A percentile compares a stretch with the other conserved stretches of the same genome.
Conservation (phyloP, 768 basidiomycete genomes). For the Pilatotrama ljubarskyi region DNA sequence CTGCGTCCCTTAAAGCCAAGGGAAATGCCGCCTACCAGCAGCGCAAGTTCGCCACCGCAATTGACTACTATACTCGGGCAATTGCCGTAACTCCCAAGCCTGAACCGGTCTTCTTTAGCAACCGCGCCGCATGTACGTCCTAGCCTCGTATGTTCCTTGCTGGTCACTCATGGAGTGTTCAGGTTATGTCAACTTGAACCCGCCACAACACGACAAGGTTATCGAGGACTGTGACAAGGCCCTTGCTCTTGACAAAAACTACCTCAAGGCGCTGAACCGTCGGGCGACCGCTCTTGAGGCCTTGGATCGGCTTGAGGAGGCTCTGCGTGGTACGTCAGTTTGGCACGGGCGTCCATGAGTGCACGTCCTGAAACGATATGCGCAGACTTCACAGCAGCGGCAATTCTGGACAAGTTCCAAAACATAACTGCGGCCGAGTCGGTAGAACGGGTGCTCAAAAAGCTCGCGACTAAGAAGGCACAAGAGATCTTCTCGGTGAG, state of each 20-base stretch:
- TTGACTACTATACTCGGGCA: constrained; percentile 70
- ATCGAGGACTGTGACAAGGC: constrained; percentile 89
- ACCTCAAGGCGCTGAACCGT: constrained; percentile 90
- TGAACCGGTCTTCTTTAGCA: constrained; percentile 94
- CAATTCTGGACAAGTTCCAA: constrained; percentile 91
- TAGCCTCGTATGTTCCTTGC: background rate
- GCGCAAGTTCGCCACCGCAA: constrained; percentile 59
- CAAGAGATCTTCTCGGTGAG: constrained; percentile 68
- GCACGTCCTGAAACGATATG: background rate
- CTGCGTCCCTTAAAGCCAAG: constrained; percentile 64
- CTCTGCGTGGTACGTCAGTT: constrained; percentile 65
- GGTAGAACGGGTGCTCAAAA: constrained; percentile 92
- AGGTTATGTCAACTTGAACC: constrained; percentile 92
- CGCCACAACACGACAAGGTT: constrained; percentile 80
- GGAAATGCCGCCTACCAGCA: constrained; percentile 72
- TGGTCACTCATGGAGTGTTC: background rate
- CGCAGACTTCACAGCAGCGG: constrained; percentile 92
- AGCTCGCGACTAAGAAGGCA: constrained; percentile 71
- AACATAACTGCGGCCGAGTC: constrained; percentile 74
- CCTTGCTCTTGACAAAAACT: constrained; percentile 75
- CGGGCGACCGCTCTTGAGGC: constrained; percentile 84
- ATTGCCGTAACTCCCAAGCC: constrained; percentile 73
- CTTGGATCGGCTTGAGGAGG: constrained; percentile 70
- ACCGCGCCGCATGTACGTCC: constrained; percentile 89
- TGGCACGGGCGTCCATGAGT: background rate